Evolutionary conservation across 2,329 filamentous ascomycete genomes (phyloP), one percentile per base, ranked within the genome.

Genomic region (Botrytis deweyae): DNA sequence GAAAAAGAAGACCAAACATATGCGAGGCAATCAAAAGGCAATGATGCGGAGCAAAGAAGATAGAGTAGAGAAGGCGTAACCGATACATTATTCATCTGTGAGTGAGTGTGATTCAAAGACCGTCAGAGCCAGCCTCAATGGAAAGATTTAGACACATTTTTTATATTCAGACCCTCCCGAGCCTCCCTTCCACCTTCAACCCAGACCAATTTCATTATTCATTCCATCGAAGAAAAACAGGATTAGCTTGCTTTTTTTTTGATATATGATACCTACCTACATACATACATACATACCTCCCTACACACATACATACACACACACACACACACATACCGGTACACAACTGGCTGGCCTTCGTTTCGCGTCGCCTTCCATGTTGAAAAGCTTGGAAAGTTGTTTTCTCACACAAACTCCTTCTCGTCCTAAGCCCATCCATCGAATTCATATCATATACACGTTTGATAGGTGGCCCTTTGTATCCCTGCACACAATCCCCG

Each of bases 401-500:
- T 40, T 49, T 36, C 29, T 49, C 44, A n/a, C 40, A 36, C 29
- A 18, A 52, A 52, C 20, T 10, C 20, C 44, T 33, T 5, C n/a
- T 12, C 22, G 38, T 67, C 33, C 33, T 67, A 67, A 38, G 12
- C 64, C 20, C 62, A 64, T 55, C 52, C 52, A 18, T 38, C 33
- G 18, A 20, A n/a, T n/a, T 6, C 29, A 49, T 38, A 38, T 38
- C 29, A 36, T 29, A 52, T 49, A 67, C 46, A 40, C 38, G 40
- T 52, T 20, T 52, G 29, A 67, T 38, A 52, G 33, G 64, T 52
- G 64, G 46, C 12, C 10, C 46, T 52, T 29, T 20, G 46, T 38
- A 67, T 67, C 65, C 65, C 65, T 67, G 65, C 22, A 29, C 33
- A 40, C 33, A 67, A 55, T 66, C 65, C 65, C 65, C 65, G 65